These are phyloP conservation scores for Mortierella sp. DNA, from an alignment of 371 early-diverging fungal species.

Conservation along the genomic window DNA sequence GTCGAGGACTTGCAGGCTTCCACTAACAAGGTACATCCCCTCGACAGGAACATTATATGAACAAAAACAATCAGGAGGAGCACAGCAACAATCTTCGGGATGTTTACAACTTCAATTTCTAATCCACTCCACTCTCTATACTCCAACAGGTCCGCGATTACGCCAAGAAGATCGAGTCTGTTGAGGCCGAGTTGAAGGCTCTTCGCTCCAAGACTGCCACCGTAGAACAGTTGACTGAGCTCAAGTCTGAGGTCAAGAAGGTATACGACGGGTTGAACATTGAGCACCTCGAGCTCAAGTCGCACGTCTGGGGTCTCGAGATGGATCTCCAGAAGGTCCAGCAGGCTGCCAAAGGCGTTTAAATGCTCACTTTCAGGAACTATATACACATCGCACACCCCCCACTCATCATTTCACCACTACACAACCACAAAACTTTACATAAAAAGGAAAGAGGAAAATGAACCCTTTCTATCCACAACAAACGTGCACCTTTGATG, in stretches of 20 bases:
- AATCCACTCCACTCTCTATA: not conserved
- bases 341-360: slow-evolving; percentile 55
- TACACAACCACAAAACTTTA: not conserved
- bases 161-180: slow-evolving; percentile 81
- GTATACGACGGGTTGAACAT: slow-evolving; percentile 80
- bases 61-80: not conserved
- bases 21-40: slow-evolving; percentile 73
- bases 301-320: slow-evolving; percentile 83
- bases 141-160: slow-evolving; percentile 74
- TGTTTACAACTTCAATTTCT: not conserved
- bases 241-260: slow-evolving; percentile 77
- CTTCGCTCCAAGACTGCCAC: slow-evolving; percentile 74
- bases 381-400: not conserved
- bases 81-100: not conserved
- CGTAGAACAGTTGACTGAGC: slow-evolving; percentile 75
- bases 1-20: slow-evolving; percentile 84
- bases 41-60: no score
- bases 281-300: slow-evolving; percentile 83
- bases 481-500: not conserved
- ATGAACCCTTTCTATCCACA: not conserved
- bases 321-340: slow-evolving; percentile 65
- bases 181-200: slow-evolving; percentile 75
- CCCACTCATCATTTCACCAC: not conserved
- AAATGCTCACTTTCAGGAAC: not conserved
- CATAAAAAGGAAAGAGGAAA: not conserved